Conservation (phyloP, 208 protist genomes). For the Trypanosoma mega region DNA sequence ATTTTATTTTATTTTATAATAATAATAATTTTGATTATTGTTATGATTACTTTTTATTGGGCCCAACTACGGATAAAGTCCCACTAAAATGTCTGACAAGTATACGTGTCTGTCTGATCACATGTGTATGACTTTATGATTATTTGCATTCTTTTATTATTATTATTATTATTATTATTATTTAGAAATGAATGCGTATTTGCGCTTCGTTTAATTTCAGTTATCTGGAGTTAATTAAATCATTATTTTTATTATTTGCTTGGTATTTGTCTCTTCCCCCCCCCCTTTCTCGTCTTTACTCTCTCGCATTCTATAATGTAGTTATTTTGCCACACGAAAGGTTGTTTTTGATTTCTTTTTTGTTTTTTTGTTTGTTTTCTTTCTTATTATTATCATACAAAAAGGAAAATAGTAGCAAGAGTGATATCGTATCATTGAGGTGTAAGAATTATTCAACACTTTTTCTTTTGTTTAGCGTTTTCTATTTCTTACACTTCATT, state of each 20-base stretch:
- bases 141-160: too few species aligned
- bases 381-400: background rate
- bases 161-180: conserved; percentile 1
- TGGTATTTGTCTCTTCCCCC: too few species aligned
- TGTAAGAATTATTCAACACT: background rate
- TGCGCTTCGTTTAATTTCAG: background rate
- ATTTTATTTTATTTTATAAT: background rate
- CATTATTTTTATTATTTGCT: too few species aligned
- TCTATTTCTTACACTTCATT: too few species aligned
- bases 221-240: too few species aligned
- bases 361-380: conserved; percentile 7
- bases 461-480: conserved; percentile 10
- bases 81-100: too few species aligned
- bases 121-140: too few species aligned
- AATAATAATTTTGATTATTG: background rate
- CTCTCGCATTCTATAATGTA: background rate
- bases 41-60: background rate
- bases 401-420: background rate
- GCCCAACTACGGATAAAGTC: too few species aligned
- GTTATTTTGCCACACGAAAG: background rate
- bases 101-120: too few species aligned
- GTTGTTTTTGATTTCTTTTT: conserved; percentile 5
- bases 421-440: background rate
- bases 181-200: background rate
- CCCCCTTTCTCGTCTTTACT: too few species aligned